Conservation (phyloP, 73 alveolate genomes). For the Loxodes magnus region DNA sequence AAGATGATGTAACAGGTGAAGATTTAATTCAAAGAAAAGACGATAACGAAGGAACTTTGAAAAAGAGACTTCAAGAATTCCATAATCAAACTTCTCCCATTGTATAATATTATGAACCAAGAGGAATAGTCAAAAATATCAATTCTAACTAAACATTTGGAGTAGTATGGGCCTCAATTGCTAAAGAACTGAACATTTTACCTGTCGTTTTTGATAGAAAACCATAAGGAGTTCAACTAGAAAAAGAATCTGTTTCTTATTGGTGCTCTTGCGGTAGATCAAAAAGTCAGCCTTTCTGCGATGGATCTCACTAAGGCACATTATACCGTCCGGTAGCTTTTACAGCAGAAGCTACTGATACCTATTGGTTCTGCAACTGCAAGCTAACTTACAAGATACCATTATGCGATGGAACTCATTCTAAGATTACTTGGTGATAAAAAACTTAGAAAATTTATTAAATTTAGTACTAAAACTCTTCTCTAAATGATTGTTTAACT, state of each 20-base stretch:
- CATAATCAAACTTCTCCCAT: constrained; percentile 39
- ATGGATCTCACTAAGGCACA: constrained; percentile 45
- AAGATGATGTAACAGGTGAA: constrained; percentile 45
- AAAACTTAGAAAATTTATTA: no score
- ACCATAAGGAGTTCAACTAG: no score
- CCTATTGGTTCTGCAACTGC: constrained; percentile 28
- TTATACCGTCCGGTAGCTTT: constrained; percentile 31
- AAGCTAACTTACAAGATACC: constrained; percentile 30
- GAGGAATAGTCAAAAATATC: constrained; percentile 16
- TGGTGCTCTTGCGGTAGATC: constrained; percentile 58
- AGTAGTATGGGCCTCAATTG: constrained; percentile 9
- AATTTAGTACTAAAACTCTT: no score
- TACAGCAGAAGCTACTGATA: constrained; percentile 5
- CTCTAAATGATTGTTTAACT: no score
- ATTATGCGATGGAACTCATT: constrained; percentile 46
- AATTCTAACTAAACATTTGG: constrained; percentile 14
- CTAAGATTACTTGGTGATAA: not conserved
- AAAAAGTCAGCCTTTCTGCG: constrained; percentile 45
- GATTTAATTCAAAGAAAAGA: constrained; percentile 33
- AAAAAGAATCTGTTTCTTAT: no score
- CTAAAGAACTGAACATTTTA: no score
- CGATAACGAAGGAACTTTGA: constrained; percentile 31
- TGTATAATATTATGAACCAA: constrained; percentile 22
- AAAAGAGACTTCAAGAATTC: constrained; percentile 21
- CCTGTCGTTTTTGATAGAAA: no score